phyloP scores from a whole-genome alignment of 1,139 yeast genomes.

The Debaryomyces fabryi region DNA sequence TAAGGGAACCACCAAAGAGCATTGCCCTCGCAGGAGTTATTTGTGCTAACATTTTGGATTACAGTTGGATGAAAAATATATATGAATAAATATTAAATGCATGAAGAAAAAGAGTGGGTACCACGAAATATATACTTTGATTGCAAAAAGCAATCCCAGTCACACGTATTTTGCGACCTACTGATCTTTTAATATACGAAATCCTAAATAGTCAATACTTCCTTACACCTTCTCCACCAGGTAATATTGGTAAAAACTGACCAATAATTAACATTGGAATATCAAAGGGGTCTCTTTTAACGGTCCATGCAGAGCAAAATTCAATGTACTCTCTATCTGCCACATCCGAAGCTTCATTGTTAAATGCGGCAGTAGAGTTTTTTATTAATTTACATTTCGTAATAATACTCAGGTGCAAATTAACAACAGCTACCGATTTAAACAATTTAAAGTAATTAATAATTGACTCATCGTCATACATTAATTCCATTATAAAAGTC shows the following conservation, averaged over 20 bases:
- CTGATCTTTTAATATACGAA: slow-evolving; percentile 2
- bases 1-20: slow-evolving; percentile 36
- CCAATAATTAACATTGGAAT: slow-evolving; percentile 65
- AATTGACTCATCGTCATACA: slow-evolving; percentile 52
- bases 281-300: slow-evolving; percentile 84
- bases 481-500: slow-evolving; percentile 53
- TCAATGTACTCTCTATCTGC: slow-evolving; percentile 37
- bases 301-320: slow-evolving; percentile 65
- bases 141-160: slow-evolving; percentile 3
- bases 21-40: slow-evolving; percentile 34
- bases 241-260: slow-evolving; percentile 50
- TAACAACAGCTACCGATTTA: slow-evolving; percentile 54
- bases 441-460: slow-evolving; percentile 47
- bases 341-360: slow-evolving; percentile 10
- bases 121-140: neutral
- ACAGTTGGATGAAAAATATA: neutral
- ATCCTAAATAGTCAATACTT: slow-evolving; percentile 25
- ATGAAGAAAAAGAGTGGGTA: neutral
- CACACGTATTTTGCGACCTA: slow-evolving; percentile 4
- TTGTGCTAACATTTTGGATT: slow-evolving; percentile 4
- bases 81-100: neutral
- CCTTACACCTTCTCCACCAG: slow-evolving; percentile 41
- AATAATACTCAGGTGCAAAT: slow-evolving; percentile 50
- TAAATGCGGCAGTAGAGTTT: slow-evolving; percentile 5
- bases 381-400: slow-evolving; percentile 51